A percentile compares a stretch with the other conserved stretches of the same genome.
These are phyloP conservation scores for Cladophialophora chaetospira DNA, from an alignment of 2,329 filamentous ascomycete species.

Conservation along the genomic window DNA sequence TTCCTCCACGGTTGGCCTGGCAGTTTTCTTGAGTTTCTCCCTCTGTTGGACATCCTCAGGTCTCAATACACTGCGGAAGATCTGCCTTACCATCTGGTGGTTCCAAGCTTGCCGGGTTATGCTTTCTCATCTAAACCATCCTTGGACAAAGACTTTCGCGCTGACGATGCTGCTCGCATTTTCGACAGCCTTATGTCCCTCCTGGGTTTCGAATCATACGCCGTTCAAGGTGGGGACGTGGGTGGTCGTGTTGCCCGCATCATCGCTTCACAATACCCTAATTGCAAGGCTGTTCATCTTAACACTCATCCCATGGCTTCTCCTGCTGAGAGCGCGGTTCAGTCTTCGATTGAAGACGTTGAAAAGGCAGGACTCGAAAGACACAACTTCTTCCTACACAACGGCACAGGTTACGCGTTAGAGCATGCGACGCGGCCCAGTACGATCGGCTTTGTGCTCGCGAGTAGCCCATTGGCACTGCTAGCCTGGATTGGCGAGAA, in stretches of 20 bases:
- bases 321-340: background rate
- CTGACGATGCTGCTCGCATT: conserved; percentile 45
- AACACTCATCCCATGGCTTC: conserved; percentile 17
- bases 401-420: conserved; percentile 53
- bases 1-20: conserved; percentile 47
- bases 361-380: conserved; percentile 43
- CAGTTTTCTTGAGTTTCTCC: conserved; percentile 57
- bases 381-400: conserved; percentile 39
- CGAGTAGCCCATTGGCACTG: conserved; percentile 57
- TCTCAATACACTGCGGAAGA: conserved; percentile 50
- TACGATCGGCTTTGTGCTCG: conserved; percentile 59
- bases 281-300: conserved; percentile 44
- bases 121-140: conserved; percentile 54
- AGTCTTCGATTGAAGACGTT: conserved; percentile 18
- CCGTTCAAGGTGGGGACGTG: conserved; percentile 61
- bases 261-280: conserved; percentile 45
- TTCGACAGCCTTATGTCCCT: conserved; percentile 55
- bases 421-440: conserved; percentile 58
- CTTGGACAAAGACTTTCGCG: conserved; percentile 44
- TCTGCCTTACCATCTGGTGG: conserved; percentile 60
- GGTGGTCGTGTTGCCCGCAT: conserved; percentile 49
- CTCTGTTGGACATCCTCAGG: conserved; percentile 50
- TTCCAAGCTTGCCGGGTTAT: conserved; percentile 59
- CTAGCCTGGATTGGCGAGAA: conserved; percentile 54
- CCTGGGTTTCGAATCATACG: conserved; percentile 56